Evolutionary conservation across 495 filamentous ascomycete species (phyloP).

Genomic region (Hypoxylon intermedium): DNA sequence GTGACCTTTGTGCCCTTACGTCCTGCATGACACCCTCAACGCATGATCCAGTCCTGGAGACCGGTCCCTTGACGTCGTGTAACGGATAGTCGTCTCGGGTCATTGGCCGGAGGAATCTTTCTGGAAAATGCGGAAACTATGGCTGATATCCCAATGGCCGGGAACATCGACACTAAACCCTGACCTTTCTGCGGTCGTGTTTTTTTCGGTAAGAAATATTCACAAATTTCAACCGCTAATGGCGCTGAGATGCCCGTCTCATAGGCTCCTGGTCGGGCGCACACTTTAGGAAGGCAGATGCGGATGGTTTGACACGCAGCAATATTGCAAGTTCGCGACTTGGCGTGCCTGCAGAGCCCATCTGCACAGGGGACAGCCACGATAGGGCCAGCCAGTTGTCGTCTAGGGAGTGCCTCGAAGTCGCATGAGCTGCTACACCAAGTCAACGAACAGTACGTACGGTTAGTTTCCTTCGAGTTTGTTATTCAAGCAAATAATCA

Average conservation of each 20-base stretch:
- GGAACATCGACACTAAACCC: conserved; percentile 19
- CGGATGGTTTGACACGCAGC: conserved; percentile 18
- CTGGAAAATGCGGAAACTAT: conserved; percentile 34
- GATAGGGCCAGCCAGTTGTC: conserved; percentile 17
- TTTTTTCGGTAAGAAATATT: background rate
- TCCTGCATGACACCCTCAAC: conserved; percentile 38
- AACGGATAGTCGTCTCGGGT: conserved; percentile 4
- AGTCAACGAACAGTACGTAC: conserved; percentile 7
- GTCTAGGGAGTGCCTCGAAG: conserved; percentile 10
- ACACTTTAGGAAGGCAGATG: conserved; percentile 32
- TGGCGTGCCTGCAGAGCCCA: conserved; percentile 22
- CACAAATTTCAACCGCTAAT: conserved; percentile 12
- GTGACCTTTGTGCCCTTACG: conserved; percentile 28
- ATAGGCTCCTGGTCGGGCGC: background rate
- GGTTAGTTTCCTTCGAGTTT: conserved; percentile 9
- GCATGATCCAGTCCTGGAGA: conserved; percentile 17
- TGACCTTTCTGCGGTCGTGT: conserved; percentile 1
- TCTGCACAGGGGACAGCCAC: conserved; percentile 11
- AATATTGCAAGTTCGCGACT: conserved; percentile 23
- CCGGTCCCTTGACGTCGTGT: conserved; percentile 31
- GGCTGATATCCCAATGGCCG: conserved; percentile 36
- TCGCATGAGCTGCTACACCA: conserved; percentile 23
- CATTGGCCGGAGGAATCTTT: conserved; percentile 21
- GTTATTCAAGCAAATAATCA: conserved; percentile 7
- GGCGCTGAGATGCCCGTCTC: conserved; percentile 7